Evolutionary conservation across 305 asterid species (phyloP).

Genomic region (Rubia balearica): DNA sequence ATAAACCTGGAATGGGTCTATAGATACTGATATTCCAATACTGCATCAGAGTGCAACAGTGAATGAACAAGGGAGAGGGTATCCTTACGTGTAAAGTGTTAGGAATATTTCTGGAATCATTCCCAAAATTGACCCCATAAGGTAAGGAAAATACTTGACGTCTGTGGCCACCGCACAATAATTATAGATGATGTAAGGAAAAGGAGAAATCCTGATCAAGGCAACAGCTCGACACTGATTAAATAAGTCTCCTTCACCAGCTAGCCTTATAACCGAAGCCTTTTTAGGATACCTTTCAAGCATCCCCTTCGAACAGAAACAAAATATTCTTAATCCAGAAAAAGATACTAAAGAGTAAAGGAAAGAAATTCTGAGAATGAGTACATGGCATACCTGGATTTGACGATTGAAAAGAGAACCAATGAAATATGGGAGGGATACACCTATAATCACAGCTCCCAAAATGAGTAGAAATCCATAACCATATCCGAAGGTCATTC

Average conservation of each 20-base stretch:
- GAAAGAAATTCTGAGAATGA: not conserved
- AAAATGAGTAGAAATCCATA: conserved; percentile 64
- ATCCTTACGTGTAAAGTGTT: conserved; percentile 62
- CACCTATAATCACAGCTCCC: conserved; percentile 63
- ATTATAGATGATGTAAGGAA: conserved; percentile 78
- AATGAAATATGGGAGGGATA: conserved; percentile 63
- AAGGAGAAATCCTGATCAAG: conserved; percentile 74
- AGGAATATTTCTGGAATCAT: conserved; percentile 89
- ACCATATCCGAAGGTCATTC: conserved; percentile 83
- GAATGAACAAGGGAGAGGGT: conserved; percentile 10
- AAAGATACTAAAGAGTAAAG: not conserved
- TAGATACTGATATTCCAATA: not conserved
- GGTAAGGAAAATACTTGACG: conserved; percentile 69
- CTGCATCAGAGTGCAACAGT: not conserved
- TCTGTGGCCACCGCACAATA: conserved; percentile 79
- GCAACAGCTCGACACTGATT: conserved; percentile 82
- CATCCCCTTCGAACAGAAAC: conserved; percentile 48
- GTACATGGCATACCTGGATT: conserved; percentile 55
- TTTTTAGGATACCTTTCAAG: conserved; percentile 75
- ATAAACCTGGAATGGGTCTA: not conserved
- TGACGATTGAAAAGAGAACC: conserved; percentile 64
- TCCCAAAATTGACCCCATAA: conserved; percentile 74
- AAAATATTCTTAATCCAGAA: conserved; percentile 4
- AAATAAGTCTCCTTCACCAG: conserved; percentile 75
- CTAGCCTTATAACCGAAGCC: conserved; percentile 71